Evolutionary conservation across 108 stramenopile species (phyloP), one percentile per base, ranked within the genome.

Genomic region (Cyclotella baltica): DNA sequence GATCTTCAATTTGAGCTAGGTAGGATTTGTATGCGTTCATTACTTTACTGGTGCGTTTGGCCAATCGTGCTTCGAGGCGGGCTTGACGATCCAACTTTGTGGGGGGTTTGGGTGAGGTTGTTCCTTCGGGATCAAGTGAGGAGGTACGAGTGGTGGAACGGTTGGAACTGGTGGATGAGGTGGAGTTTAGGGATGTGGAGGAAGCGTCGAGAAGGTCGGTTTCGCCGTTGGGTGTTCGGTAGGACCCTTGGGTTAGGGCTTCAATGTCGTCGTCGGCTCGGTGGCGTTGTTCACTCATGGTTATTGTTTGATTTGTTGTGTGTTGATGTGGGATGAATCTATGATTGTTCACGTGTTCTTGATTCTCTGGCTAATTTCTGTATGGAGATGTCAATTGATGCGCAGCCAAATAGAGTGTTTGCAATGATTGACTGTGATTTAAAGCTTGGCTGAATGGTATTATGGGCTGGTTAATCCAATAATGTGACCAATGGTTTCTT

Each of bases 141-240:
- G 28, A 30, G 9, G 28, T 8, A 2, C 31, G 13, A 30, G 6
- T 5, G 9, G 29, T 20, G 6, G 29, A 61, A 9, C 58, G 22
- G 8, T 36, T 40, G 37, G 1, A 38, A 20, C 36, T 40, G 34
- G n/a, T 11, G 11, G n/a, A 63, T 37, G 35, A 3, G n/a, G 34
- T 4, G 10, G 38, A 22, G 6, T 36, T 40, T 38, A 38, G 20
- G 22, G 68, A 36, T 8, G 51, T 3, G 35, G 68, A 20, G 30
- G 66, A 50, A 22, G 50, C 19, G 31, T 69, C 68, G 68, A 69
- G 68, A 33, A 69, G 68, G 31, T 69, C 68, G 68, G 27, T 3
- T 10, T 48, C 51, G 4, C 53, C 53, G 53, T 69, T 55, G n/a
- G 53, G 53, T 9, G 68, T 67, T 3, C 66, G 35, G 34, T 51